Conservation (phyloP, 306 rosid genomes). For the Sicyos edulis region DNA sequence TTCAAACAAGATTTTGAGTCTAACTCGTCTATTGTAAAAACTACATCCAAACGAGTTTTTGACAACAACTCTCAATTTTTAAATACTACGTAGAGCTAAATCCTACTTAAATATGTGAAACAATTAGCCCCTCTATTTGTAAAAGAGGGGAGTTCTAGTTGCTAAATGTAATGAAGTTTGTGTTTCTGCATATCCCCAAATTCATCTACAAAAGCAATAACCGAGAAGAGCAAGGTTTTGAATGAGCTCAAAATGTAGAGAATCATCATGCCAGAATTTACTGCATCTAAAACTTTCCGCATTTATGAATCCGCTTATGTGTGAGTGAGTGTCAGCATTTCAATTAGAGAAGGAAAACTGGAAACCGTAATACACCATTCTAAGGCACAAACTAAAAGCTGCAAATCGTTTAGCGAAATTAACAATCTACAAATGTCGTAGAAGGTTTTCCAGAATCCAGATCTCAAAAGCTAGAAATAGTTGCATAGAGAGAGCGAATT, state of each 20-base stretch:
- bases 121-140: no score
- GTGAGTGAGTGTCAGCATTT: background rate
- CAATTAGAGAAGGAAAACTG: conserved; percentile 1
- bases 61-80: no score
- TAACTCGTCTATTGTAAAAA: no score
- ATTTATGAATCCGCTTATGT: background rate
- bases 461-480: no score
- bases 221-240: background rate
- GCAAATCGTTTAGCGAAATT: background rate
- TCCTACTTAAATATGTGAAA: no score
- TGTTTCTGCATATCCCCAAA: background rate
- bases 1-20: no score
- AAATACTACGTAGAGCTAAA: no score
- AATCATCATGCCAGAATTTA: background rate
- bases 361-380: background rate
- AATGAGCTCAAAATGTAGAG: background rate
- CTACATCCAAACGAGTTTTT: no score
- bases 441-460: background rate
- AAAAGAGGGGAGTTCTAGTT: no score
- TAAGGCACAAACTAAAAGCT: background rate
- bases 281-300: background rate
- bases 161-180: no score
- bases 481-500: background rate
- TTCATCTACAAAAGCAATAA: background rate
- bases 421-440: background rate